Percentiles rank a stretch among this genome's conserved stretches.
Evolutionary conservation across 2,329 filamentous ascomycete species (phyloP).

Genomic region (Camptophora hylomeconis): DNA sequence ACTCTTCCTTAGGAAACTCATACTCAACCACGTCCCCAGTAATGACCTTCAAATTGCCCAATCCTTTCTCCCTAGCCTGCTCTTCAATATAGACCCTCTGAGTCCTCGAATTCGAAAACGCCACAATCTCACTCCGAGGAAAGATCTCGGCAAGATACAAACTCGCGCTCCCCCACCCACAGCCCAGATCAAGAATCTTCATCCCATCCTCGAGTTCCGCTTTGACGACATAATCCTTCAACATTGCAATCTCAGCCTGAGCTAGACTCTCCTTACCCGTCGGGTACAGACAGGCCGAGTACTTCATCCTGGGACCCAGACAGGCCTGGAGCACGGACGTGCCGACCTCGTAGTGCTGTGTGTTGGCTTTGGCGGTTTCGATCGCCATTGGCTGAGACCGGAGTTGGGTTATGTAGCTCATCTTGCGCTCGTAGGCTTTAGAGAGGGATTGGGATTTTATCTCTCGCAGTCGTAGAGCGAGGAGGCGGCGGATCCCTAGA

Average conservation of each 20-base stretch:
- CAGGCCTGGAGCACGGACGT: slow-evolving; percentile 49
- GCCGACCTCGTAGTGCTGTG: slow-evolving; percentile 61
- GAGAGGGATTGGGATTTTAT: slow-evolving; percentile 43
- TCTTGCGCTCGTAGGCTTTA: slow-evolving; percentile 45
- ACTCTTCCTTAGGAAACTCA: slow-evolving; percentile 45
- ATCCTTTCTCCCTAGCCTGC: slow-evolving; percentile 41
- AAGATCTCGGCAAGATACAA: slow-evolving; percentile 51
- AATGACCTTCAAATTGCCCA: slow-evolving; percentile 50
- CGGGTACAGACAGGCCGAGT: slow-evolving; percentile 54
- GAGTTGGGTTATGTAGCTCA: slow-evolving; percentile 49
- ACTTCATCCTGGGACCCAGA: slow-evolving; percentile 60
- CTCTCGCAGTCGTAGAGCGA: slow-evolving; percentile 44
- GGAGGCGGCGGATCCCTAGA: slow-evolving; percentile 52
- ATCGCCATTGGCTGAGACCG: slow-evolving; percentile 53
- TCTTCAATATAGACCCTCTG: slow-evolving; percentile 56
- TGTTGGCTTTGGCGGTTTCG: slow-evolving; percentile 51
- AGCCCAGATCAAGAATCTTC: slow-evolving; percentile 51
- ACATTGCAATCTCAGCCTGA: slow-evolving; percentile 54
- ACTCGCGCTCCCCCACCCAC: slow-evolving; percentile 14
- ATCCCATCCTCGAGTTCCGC: slow-evolving; percentile 48
- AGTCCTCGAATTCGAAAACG: slow-evolving; percentile 56
- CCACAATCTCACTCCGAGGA: slow-evolving; percentile 48
- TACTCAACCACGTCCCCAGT: slow-evolving; percentile 56
- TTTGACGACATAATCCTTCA: slow-evolving; percentile 48
- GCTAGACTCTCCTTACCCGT: slow-evolving; percentile 49